These are phyloP conservation scores for Colletotrichum limetticola DNA, from an alignment of 2,329 filamentous ascomycete species.

Conservation along the genomic window DNA sequence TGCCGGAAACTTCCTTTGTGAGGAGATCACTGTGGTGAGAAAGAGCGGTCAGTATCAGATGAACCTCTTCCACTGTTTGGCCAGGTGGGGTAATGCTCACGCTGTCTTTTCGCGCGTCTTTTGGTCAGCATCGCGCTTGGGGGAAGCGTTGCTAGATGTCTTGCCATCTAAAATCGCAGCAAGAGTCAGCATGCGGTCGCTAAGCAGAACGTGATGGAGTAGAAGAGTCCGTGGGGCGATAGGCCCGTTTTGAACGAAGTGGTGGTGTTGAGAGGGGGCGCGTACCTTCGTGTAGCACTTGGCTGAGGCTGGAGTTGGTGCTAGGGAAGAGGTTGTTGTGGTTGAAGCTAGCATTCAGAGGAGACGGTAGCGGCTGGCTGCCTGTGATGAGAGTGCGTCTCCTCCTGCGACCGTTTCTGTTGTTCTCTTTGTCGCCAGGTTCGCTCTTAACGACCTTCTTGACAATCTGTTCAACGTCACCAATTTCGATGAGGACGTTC, in stretches of 20 bases:
- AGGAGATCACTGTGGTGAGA: slow-evolving; percentile 77
- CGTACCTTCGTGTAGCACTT: slow-evolving; percentile 84
- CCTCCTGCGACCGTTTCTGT: slow-evolving; percentile 89
- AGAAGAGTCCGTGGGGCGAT: neutral
- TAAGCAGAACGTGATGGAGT: neutral
- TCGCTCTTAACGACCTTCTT: slow-evolving; percentile 94
- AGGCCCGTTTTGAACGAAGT: neutral
- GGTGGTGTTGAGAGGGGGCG: slow-evolving; percentile 10
- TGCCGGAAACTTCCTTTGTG: slow-evolving; percentile 92
- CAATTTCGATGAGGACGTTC: slow-evolving; percentile 98
- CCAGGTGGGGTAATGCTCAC: slow-evolving; percentile 64
- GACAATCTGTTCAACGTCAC: slow-evolving; percentile 98
- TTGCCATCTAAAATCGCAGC: slow-evolving; percentile 43
- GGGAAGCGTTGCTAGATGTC: slow-evolving; percentile 56
- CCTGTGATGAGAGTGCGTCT: slow-evolving; percentile 95
- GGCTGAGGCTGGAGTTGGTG: slow-evolving; percentile 80
- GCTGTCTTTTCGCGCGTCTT: slow-evolving; percentile 92
- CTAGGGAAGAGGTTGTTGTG: slow-evolving; percentile 76
- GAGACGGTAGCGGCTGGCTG: slow-evolving; percentile 94
- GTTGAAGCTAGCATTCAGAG: slow-evolving; percentile 91
- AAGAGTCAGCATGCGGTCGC: slow-evolving; percentile 12
- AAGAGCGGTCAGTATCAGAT: slow-evolving; percentile 21
- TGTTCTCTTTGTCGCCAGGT: slow-evolving; percentile 80
- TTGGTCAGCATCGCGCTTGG: slow-evolving; percentile 71
- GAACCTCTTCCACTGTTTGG: slow-evolving; percentile 2